Base-by-base conservation (phyloP, 2,329 filamentous ascomycete species). In the Diaporthe helianthi region DNA sequence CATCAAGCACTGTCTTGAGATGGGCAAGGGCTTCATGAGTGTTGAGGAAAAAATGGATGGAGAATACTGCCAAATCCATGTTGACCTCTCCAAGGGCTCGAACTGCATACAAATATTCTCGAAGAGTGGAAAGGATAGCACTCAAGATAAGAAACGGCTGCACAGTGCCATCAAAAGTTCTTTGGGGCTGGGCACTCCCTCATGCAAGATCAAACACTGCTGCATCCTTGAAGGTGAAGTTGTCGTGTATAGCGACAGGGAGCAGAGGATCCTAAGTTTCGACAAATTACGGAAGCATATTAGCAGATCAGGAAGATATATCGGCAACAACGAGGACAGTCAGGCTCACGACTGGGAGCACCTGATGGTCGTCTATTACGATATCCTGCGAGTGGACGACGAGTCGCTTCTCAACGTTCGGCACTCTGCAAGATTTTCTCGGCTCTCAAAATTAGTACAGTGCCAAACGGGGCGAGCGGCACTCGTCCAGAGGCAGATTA, bases 121-220 rank as follows among this genome's bases (percentile, higher is more conserved):
- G 12, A 98, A 97, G 77, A 96, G 93, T 75, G 93, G 94, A 69
- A 97, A 96, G 76, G 93, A 97, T 73, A 95, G 93, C 53, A 97
- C 93, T 0, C 76, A 81, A 64, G 94, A 97, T 77, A 87, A 92
- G 41, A 74, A 33, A n/a, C 17, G 65, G 67, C 73, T 78, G 26
- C 38, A 65, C 67, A 84, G 85, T 2, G 85, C 85, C 1, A 89
- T 97, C 68, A 83, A 85, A 49, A 81, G 88, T 4, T 90, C 90
- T 4, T 81, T 97, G 6, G 83, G 83, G 9, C 83, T 97, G 41
- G 89, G 89, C 3, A 79, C 80, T 1, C 71, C 83, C 0, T 82
- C 84, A 9, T 91, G 91, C 76, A 85, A 80, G 13, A 79, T 97
- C 72, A 85, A 83, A 31, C 81, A 80, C 9, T 85, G 86, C 6